Conservation (phyloP, 192 early-diverging fungal species). For the Radiomyces spectabilis region DNA sequence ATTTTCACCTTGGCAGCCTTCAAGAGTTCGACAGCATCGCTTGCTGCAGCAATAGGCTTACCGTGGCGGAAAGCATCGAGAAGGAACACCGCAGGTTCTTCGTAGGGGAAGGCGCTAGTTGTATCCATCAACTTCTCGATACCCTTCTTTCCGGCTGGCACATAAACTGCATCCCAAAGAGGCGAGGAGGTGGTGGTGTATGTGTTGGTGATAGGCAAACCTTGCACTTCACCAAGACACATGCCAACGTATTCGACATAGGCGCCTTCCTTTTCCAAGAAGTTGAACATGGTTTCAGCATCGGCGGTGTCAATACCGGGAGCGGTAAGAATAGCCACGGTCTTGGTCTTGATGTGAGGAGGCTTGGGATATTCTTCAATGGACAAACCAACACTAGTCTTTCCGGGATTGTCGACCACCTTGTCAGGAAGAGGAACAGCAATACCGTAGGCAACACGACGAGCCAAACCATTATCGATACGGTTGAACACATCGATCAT, state of each 20-base stretch:
- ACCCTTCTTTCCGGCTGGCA: slow-evolving; percentile 6
- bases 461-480: slow-evolving; percentile 12
- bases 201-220: slow-evolving; percentile 6
- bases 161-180: slow-evolving; percentile 18
- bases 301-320: slow-evolving; percentile 8
- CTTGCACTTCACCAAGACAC: background rate
- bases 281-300: slow-evolving; percentile 7
- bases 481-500: slow-evolving; percentile 11
- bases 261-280: background rate
- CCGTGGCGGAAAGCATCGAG: slow-evolving; percentile 10
- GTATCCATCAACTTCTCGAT: background rate
- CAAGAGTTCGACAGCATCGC: slow-evolving; percentile 3
- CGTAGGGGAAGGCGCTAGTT: slow-evolving; percentile 6
- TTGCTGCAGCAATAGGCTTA: slow-evolving; percentile 14
- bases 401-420: background rate
- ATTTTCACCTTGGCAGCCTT: slow-evolving; percentile 1
- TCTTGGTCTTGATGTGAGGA: background rate
- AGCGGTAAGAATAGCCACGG: slow-evolving; percentile 12
- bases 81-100: slow-evolving; percentile 11
- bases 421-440: background rate
- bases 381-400: slow-evolving; percentile 6
- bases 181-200: slow-evolving; percentile 12
- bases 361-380: slow-evolving; percentile 11
- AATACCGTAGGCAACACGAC: slow-evolving; percentile 6
- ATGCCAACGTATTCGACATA: slow-evolving; percentile 6